Conservation (phyloP, 2,329 filamentous ascomycete genomes). For the Zasmidium cellare region DNA sequence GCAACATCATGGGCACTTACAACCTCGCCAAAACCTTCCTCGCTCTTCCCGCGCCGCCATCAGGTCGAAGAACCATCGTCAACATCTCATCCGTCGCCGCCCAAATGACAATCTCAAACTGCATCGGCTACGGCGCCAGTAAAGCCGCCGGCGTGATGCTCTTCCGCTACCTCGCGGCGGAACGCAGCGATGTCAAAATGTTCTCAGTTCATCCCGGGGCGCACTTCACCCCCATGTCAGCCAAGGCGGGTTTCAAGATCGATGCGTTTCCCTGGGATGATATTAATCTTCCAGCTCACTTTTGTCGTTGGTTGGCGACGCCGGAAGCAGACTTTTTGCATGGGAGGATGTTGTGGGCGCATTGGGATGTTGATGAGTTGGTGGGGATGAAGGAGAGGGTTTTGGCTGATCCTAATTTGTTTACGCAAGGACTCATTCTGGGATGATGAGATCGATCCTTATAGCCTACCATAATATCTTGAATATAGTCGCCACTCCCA, state of each 20-base stretch:
- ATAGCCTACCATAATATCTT: no score
- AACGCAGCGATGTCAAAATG: slow-evolving; percentile 4
- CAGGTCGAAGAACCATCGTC: slow-evolving; percentile 28
- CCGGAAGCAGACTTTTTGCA: slow-evolving; percentile 42
- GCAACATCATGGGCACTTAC: slow-evolving; percentile 38
- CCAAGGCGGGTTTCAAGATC: background rate
- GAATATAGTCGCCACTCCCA: no score
- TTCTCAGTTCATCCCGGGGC: slow-evolving; percentile 17
- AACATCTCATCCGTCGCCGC: slow-evolving; percentile 39
- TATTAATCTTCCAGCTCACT: slow-evolving; percentile 25
- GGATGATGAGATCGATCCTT: background rate
- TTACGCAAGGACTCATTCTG: slow-evolving; percentile 21
- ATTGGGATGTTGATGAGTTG: slow-evolving; percentile 28
- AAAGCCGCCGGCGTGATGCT: slow-evolving; percentile 16
- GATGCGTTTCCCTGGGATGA: slow-evolving; percentile 19
- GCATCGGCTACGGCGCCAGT: slow-evolving; percentile 12
- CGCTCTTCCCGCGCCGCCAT: slow-evolving; percentile 25
- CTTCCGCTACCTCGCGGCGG: slow-evolving; percentile 5
- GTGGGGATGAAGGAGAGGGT: slow-evolving; percentile 15
- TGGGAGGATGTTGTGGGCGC: slow-evolving; percentile 33
- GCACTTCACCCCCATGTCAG: slow-evolving; percentile 5
- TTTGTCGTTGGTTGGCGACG: slow-evolving; percentile 41
- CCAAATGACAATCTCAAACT: slow-evolving; percentile 28
- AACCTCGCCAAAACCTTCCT: slow-evolving; percentile 39
- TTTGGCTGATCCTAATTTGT: slow-evolving; percentile 17